Base-by-base conservation (phyloP, 2,329 filamentous ascomycete species). In the Endothia cerciana region DNA sequence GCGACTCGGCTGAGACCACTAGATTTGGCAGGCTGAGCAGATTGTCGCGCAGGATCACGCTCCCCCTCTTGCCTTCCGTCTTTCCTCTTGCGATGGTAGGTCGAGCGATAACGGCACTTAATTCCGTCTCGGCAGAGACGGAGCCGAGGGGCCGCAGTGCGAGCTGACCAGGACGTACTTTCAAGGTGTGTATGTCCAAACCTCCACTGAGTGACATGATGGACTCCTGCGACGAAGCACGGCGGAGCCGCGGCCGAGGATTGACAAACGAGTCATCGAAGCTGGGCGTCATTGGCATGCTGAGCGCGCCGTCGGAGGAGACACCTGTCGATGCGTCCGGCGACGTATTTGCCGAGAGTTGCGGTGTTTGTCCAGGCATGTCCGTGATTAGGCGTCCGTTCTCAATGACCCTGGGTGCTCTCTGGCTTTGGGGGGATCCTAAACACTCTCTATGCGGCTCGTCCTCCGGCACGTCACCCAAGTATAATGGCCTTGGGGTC, bases 151-250 rank as follows among this genome's bases (percentile, higher is more conserved):
- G 80, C 60, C 83, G 75, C 68, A 87, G 73, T 28, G 89, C 86
- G 66, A 95, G 84, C 72, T 96, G 92, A 41, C 91, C 92, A 0
- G 92, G 92, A 4, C 91, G 87, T 1, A 85, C 84, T 72, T 90
- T 89, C 4, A 96, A 82, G 0, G 91, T 93, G 75, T 97, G 93
- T 60, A 97, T 96, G 74, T 97, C 94, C 75, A 97, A 89, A 2
- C 93, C 93, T 4, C 93, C 93, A 0, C 89, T 87, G 1, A 97
- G 85, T 0, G 94, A 97, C 71, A 97, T 86, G 68, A 97, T 89
- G 22, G 92, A 97, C 75, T 97, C 94, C 71, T 97, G 93, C 1
- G 94, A 97, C 1, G 88, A 75, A 2, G 88, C 84, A 40, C 90
- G 89, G 49, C 78, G 71, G 73, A 76, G 69, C 69, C 75, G 62